Base-by-base conservation (phyloP, 2,329 filamentous ascomycete species). In the Lachnellula willkommii region DNA sequence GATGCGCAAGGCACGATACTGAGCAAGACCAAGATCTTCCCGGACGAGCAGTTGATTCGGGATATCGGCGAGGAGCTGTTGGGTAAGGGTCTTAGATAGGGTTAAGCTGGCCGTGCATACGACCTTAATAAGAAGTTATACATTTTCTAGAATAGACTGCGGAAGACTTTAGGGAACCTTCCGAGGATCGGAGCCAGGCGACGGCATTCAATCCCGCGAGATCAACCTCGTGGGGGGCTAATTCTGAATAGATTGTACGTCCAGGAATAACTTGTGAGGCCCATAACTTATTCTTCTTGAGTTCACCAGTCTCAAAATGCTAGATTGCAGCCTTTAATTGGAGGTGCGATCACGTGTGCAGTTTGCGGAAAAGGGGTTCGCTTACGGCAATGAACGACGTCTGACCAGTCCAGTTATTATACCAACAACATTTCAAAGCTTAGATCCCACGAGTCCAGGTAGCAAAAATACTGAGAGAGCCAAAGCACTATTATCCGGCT, bases 1-100 rank as follows among this genome's bases (percentile, higher is more conserved):
- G 90, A 92, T 68, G 89, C 90, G 0, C 76, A 79, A 35, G 81
- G 81, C 3, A 84, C 81, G 0, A 76, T 95, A 1, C 56, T 77
- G 37, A 74, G 67, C 1, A 90, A 87, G 71, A 77, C 77, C 57
- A 75, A 76, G 53, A 65, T 69, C 1, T 85, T 88, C 61, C 76
- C 79, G 1, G 73, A 78, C 12, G 79, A 88, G 69, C 73, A 75
- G 51, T 70, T 90, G 46, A 68, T 90, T 15, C 71, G 73, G 47
- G 76, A 79, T 60, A 70, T 80, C 52, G 74, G 73, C 1, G 66
- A 70, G 32, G 73, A 75, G 54, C 65, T 79, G 46, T 66, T 79
- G 50, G 70, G 63, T 3, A 75, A 61, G 45, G 64, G 65, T 5
- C 59, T 68, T 46, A 49, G 54, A 52, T 66, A 60, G 58, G 22